Evolutionary conservation across 2,329 filamentous ascomycete genomes (phyloP).

Genomic region (Ophiostoma pallidulum): DNA sequence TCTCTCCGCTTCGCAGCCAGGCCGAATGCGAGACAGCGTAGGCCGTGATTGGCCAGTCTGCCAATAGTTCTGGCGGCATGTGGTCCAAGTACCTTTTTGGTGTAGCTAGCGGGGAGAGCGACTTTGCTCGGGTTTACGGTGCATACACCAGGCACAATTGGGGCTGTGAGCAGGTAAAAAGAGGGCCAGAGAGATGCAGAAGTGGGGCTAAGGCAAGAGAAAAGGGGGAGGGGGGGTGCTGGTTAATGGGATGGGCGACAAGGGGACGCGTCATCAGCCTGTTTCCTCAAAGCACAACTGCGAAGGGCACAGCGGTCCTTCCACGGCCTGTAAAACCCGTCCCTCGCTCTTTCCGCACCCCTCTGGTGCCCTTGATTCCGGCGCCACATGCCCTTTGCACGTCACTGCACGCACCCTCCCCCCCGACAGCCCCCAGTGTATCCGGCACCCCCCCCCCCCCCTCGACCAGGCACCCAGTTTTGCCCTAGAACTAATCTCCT

Average conservation of each 20-base stretch:
- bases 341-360: background rate
- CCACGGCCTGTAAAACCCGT: background rate
- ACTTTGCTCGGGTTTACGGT: slow-evolving; percentile 3
- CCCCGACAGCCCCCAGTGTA: background rate
- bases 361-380: too few relatives aligned
- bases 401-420: background rate
- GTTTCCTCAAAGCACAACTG: slow-evolving; percentile 5
- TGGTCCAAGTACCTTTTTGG: slow-evolving; percentile 1
- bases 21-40: too few relatives aligned
- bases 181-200: background rate
- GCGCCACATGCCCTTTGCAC: too few relatives aligned
- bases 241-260: background rate
- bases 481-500: slow-evolving; percentile 10
- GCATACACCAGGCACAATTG: slow-evolving; percentile 3
- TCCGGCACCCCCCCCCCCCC: background rate
- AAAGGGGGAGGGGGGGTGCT: background rate
- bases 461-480: slow-evolving; percentile 7
- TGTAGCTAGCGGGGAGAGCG: background rate
- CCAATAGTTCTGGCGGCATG: background rate
- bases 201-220: background rate
- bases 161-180: slow-evolving; percentile 10
- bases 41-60: background rate
- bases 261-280: slow-evolving; percentile 12
- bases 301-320: background rate
- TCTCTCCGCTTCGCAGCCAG: too few relatives aligned